Evolutionary conservation across 441 rosid genomes (phyloP).

Genomic region (Francoa sonchifolia): DNA sequence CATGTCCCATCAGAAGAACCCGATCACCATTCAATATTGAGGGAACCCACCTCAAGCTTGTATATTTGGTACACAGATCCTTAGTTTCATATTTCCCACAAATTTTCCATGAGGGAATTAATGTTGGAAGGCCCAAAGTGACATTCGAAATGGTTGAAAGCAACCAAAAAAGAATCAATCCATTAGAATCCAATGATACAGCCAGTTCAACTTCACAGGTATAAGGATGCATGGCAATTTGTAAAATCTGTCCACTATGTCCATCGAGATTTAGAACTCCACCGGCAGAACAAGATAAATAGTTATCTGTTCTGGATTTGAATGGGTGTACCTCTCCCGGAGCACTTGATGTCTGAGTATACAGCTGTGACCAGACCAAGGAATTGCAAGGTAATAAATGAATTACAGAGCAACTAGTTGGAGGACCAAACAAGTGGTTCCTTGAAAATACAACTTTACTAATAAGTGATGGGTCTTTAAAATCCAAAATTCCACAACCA

Average conservation of each 20-base stretch:
- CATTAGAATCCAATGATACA: conserved; percentile 75
- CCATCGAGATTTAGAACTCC: conserved; percentile 43
- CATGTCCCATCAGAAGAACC: conserved; percentile 64
- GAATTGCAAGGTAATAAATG: conserved; percentile 42
- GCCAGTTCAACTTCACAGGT: conserved; percentile 40
- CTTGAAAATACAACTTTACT: conserved; percentile 49
- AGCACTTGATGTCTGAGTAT: conserved; percentile 23
- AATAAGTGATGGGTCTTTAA: conserved; percentile 28
- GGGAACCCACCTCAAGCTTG: conserved; percentile 85
- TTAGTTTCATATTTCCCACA: conserved; percentile 43
- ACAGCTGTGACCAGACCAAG: conserved; percentile 42
- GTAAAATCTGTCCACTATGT: conserved; percentile 55
- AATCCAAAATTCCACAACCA: conserved; percentile 22
- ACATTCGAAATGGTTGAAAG: conserved; percentile 31
- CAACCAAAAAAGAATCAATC: conserved; percentile 66
- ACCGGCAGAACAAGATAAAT: conserved; percentile 21
- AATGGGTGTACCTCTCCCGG: conserved; percentile 25
- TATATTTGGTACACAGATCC: conserved; percentile 33
- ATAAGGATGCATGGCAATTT: conserved; percentile 56
- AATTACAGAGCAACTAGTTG: conserved; percentile 49
- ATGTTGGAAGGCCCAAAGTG: conserved; percentile 32
- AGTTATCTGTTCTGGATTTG: conserved; percentile 20
- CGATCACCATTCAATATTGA: conserved; percentile 40
- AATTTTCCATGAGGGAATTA: conserved; percentile 50
- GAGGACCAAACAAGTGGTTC: conserved; percentile 43